Percentiles rank a stretch among this genome's conserved stretches.
Conservation (phyloP, 2,329 filamentous ascomycete species). For the Cladosporium austrohemisphaericum region DNA sequence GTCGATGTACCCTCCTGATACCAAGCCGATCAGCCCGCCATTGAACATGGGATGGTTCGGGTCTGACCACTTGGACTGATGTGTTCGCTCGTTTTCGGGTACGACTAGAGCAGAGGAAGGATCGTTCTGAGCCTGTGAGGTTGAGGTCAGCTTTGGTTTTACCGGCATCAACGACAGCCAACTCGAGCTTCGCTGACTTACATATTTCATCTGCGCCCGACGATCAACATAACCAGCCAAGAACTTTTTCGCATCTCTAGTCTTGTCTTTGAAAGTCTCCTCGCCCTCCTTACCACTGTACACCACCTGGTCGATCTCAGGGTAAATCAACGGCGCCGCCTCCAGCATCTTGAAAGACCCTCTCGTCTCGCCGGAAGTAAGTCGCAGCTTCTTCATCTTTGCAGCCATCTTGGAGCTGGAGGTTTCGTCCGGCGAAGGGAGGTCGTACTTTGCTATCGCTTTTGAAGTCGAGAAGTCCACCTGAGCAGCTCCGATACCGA, state of each 20-base stretch:
- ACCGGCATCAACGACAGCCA: too few relatives aligned
- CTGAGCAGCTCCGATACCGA: constrained; percentile 20
- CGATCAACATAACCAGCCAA: constrained; percentile 50
- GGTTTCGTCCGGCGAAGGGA: background rate
- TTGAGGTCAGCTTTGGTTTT: constrained; percentile 17
- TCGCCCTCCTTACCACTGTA: constrained; percentile 18
- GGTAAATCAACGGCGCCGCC: constrained; percentile 49
- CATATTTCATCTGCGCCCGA: constrained; percentile 46
- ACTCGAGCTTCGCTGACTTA: constrained; percentile 33
- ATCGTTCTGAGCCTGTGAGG: constrained; percentile 38
- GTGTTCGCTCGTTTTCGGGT: constrained; percentile 34
- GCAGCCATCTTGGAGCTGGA: constrained; percentile 18
- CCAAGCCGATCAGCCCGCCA: constrained; percentile 45
- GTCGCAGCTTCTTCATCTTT: constrained; percentile 34
- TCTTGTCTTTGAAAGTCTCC: constrained; percentile 28
- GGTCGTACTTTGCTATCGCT: constrained; percentile 27
- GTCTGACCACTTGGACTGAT: constrained; percentile 49
- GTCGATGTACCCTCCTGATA: constrained; percentile 46
- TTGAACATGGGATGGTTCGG: constrained; percentile 51
- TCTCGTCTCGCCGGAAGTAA: constrained; percentile 37
- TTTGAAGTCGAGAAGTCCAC: constrained; percentile 39
- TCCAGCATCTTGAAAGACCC: constrained; percentile 45
- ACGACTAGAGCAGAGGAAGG: constrained; percentile 39
- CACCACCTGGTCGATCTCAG: constrained; percentile 37
- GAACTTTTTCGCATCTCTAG: constrained; percentile 34